Conservation (phyloP, 768 basidiomycete species). For the Boletus rubescentipes region DNA sequence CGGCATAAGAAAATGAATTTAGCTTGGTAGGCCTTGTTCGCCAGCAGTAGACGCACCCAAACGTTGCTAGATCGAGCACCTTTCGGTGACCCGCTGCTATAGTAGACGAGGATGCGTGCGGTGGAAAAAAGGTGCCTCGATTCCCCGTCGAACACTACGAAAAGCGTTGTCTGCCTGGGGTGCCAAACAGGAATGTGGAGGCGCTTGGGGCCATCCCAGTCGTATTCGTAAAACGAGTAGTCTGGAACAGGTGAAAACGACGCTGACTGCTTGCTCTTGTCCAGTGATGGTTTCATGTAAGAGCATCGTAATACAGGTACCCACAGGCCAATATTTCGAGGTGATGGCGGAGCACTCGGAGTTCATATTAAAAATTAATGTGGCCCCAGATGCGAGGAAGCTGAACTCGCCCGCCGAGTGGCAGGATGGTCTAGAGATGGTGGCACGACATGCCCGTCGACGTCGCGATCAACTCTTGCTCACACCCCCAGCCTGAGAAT, state of each 20-base stretch:
- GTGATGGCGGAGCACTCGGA: neutral
- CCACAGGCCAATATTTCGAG: neutral
- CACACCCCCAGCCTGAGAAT: neutral
- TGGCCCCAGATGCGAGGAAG: neutral
- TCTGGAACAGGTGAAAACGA: conserved; percentile 4
- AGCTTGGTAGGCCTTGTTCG: neutral
- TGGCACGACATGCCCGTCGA: neutral
- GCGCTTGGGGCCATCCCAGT: conserved; percentile 26
- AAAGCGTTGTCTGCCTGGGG: conserved; percentile 23
- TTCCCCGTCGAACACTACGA: conserved; percentile 21
- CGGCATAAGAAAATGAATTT: neutral
- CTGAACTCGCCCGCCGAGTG: neutral
- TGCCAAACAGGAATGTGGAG: conserved; percentile 22
- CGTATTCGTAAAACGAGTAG: conserved; percentile 18
- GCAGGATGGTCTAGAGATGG: neutral
- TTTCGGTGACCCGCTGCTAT: conserved; percentile 1
- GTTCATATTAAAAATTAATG: neutral
- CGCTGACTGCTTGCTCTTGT: conserved; percentile 13
- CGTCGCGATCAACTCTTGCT: neutral
- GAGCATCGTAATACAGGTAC: conserved; percentile 3
- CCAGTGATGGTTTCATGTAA: conserved; percentile 23
- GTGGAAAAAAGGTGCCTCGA: conserved; percentile 23
- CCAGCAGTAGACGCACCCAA: conserved; percentile 17
- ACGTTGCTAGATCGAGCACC: conserved; percentile 10
- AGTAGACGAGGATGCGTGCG: conserved; percentile 22